Percentiles rank a stretch among this genome's conserved stretches.
phyloP scores from a whole-genome alignment of 2,329 filamentous ascomycete genomes.

The Botrytis byssoidea region DNA sequence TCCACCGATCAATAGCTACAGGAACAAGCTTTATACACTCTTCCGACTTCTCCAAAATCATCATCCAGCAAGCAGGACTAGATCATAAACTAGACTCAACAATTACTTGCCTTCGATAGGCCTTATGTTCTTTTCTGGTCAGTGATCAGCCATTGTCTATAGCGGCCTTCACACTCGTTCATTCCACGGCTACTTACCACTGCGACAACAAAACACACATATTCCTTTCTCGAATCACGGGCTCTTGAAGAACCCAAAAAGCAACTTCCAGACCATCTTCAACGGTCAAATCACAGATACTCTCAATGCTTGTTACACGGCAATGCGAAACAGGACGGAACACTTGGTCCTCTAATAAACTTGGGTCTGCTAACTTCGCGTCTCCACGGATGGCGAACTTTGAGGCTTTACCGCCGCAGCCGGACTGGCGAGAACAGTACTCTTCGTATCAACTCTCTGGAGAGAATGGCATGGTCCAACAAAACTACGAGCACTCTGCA shows the following conservation, averaged over 20 bases:
- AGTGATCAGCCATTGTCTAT: conserved; percentile 33
- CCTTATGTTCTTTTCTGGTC: conserved; percentile 35
- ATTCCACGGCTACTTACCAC: conserved; percentile 31
- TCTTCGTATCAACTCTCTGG: conserved; percentile 35
- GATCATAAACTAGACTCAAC: conserved; percentile 22
- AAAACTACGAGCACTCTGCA: conserved; percentile 34
- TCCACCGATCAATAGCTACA: conserved; percentile 28
- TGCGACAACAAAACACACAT: conserved; percentile 2
- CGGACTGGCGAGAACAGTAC: conserved; percentile 42
- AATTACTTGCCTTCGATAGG: conserved; percentile 31
- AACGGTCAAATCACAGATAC: conserved; percentile 28
- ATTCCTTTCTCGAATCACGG: conserved; percentile 14
- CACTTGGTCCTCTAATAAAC: conserved; percentile 42
- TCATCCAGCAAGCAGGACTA: conserved; percentile 22
- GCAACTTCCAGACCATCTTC: conserved; percentile 6
- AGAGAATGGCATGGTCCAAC: conserved; percentile 34
- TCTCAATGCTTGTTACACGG: conserved; percentile 42
- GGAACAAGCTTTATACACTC: conserved; percentile 26
- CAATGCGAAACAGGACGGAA: conserved; percentile 41
- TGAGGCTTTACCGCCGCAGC: conserved; percentile 39
- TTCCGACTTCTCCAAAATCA: conserved; percentile 24
- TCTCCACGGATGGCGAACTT: conserved; percentile 43
- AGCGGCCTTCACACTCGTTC: conserved; percentile 37
- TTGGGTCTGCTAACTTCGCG: conserved; percentile 37
- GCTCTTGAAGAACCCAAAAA: conserved; percentile 9